Evolutionary conservation across 345 rosid genomes (phyloP).

Genomic region (Trapa incisa): DNA sequence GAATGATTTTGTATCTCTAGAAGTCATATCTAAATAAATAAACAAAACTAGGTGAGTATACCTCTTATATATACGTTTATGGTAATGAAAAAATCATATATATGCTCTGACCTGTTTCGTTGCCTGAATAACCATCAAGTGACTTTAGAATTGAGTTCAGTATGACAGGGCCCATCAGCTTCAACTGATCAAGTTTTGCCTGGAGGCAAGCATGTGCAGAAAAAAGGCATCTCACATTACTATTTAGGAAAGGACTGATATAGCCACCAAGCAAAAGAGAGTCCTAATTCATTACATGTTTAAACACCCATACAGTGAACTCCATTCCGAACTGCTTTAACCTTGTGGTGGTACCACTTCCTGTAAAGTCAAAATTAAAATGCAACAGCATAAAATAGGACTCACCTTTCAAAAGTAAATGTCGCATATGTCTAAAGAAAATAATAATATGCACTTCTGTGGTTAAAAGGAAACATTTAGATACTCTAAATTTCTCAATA

Average conservation of each 20-base stretch:
- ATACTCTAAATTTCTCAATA: not conserved
- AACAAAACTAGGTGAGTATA: slow-evolving; percentile 9
- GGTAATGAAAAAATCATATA: not conserved
- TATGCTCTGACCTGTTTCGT: slow-evolving; percentile 53
- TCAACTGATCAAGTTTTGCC: slow-evolving; percentile 78
- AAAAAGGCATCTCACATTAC: not conserved
- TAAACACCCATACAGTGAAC: slow-evolving; percentile 96
- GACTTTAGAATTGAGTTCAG: slow-evolving; percentile 69
- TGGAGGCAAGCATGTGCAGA: slow-evolving; percentile 11
- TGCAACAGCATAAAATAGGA: not conserved
- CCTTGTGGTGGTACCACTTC: slow-evolving; percentile 74
- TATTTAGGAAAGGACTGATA: not conserved
- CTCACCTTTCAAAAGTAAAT: not conserved
- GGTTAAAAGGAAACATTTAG: not conserved
- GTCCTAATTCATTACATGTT: slow-evolving; percentile 50
- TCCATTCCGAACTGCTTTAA: slow-evolving; percentile 97
- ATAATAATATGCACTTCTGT: not conserved
- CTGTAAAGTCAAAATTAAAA: slow-evolving; percentile 27
- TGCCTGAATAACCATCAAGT: slow-evolving; percentile 61
- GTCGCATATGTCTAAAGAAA: not conserved
- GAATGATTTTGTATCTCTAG: slow-evolving; percentile 64
- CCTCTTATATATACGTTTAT: not conserved
- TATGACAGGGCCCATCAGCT: slow-evolving; percentile 90
- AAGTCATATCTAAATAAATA: slow-evolving; percentile 40
- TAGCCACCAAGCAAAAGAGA: slow-evolving; percentile 2